Evolutionary conservation across 345 rosid genomes (phyloP).

Genomic region (Eucalyptus melliodora): DNA sequence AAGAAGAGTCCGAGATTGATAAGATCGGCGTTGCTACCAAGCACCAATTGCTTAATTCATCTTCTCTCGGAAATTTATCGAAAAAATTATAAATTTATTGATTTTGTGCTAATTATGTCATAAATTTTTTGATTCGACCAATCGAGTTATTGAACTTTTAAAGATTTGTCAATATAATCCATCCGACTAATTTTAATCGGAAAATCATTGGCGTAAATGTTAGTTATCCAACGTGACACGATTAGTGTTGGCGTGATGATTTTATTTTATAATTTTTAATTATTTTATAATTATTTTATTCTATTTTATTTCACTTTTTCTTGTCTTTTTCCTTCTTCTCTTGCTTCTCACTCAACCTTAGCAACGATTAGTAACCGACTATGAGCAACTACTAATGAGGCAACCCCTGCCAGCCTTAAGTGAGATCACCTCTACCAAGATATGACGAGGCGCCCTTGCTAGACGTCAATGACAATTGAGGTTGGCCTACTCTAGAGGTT

Average conservation of each 20-base stretch:
- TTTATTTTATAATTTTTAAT: too few species aligned
- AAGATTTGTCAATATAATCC: too few species aligned
- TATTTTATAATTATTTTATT: too few species aligned
- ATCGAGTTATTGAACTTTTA: too few species aligned
- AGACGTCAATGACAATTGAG: too few species aligned
- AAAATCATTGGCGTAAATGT: neutral
- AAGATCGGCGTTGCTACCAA: accelerated
- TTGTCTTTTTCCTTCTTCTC: neutral
- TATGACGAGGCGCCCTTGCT: too few species aligned
- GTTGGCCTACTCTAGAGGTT: too few species aligned
- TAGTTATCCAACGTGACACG: accelerated
- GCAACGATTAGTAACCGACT: accelerated
- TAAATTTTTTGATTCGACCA: accelerated
- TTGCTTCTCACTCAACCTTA: neutral
- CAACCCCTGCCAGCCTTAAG: neutral
- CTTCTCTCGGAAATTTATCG: neutral
- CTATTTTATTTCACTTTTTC: too few species aligned
- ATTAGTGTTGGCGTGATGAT: neutral
- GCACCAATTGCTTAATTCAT: neutral
- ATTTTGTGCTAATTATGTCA: too few species aligned
- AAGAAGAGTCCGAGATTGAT: neutral
- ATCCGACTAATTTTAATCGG: too few species aligned
- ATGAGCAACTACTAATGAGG: neutral
- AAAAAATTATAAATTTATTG: too few species aligned
- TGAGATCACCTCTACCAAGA: too few species aligned